Conservation (phyloP, 2,329 filamentous ascomycete genomes). For the Xylariaceae sp. region DNA sequence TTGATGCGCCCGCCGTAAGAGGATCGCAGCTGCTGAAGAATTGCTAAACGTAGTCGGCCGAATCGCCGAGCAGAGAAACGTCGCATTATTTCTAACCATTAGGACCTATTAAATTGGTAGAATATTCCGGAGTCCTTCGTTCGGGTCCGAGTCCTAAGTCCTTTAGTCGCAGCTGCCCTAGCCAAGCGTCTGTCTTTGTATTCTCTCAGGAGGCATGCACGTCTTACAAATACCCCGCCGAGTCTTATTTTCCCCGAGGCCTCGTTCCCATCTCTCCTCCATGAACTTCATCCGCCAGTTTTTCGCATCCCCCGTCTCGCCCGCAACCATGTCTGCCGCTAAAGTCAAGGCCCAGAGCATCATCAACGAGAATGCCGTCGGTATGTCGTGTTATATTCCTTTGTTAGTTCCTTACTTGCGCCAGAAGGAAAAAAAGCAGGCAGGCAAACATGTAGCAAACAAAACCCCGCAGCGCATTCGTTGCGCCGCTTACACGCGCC, state of each 20-base stretch:
- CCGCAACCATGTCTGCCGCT: slow-evolving; percentile 73
- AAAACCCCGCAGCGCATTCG: background rate
- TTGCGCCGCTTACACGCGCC: background rate
- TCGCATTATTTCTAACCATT: too few relatives aligned
- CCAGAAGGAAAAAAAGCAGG: too few relatives aligned
- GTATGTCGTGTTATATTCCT: slow-evolving; percentile 41
- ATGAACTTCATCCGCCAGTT: slow-evolving; percentile 59
- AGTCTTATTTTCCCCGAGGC: slow-evolving; percentile 3
- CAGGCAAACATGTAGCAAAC: background rate
- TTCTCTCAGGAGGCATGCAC: background rate
- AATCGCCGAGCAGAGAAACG: too few relatives aligned
- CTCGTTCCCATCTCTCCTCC: slow-evolving; percentile 8
- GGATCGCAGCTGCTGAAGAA: too few relatives aligned
- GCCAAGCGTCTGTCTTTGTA: background rate
- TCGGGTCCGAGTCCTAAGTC: too few relatives aligned
- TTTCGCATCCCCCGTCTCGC: slow-evolving; percentile 55
- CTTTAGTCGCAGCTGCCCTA: too few relatives aligned
- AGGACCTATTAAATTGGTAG: too few relatives aligned
- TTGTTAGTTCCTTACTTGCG: background rate
- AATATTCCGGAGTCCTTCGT: too few relatives aligned
- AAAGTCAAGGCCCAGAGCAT: slow-evolving; percentile 77
- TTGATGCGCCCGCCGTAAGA: too few relatives aligned
- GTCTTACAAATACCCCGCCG: slow-evolving; percentile 21
- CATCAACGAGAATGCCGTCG: slow-evolving; percentile 84
- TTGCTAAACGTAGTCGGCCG: too few relatives aligned